Evolutionary conservation across 2,329 filamentous ascomycete species (phyloP).

Genomic region (Cadophora sp.): DNA sequence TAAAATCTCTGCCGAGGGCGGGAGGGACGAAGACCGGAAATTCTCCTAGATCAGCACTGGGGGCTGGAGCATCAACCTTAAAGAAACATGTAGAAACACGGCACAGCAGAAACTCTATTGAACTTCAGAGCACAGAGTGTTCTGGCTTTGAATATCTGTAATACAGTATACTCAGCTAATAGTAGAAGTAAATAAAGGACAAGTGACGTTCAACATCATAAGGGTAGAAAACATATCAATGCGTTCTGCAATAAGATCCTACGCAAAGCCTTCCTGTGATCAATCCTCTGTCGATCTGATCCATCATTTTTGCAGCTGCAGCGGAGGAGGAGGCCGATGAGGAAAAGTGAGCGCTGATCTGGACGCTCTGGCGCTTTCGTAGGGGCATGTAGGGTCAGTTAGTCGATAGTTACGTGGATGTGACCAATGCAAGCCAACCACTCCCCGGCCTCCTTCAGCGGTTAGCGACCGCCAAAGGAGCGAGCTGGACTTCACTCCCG

Average conservation of each 20-base stretch:
- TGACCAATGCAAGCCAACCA: neutral
- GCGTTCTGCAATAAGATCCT: neutral
- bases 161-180: neutral
- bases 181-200: neutral
- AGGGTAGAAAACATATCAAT: neutral
- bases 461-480: neutral
- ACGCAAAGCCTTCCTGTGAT: constrained; percentile 1
- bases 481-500: neutral
- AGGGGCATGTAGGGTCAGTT: neutral
- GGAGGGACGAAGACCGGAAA: neutral
- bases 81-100: neutral
- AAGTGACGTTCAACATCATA: neutral
- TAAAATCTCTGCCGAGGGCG: neutral
- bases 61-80: neutral
- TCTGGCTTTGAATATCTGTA: neutral
- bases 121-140: neutral
- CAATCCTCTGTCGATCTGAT: constrained; percentile 1
- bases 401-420: neutral
- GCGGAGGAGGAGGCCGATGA: neutral
- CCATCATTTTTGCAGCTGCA: neutral
- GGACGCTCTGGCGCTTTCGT: neutral
- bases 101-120: neutral
- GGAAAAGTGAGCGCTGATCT: constrained; percentile 2
- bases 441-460: neutral
- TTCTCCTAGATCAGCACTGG: constrained; percentile 9